Conservation (phyloP, 2,329 filamentous ascomycete genomes). For the Cadophora luteo-olivacea region DNA sequence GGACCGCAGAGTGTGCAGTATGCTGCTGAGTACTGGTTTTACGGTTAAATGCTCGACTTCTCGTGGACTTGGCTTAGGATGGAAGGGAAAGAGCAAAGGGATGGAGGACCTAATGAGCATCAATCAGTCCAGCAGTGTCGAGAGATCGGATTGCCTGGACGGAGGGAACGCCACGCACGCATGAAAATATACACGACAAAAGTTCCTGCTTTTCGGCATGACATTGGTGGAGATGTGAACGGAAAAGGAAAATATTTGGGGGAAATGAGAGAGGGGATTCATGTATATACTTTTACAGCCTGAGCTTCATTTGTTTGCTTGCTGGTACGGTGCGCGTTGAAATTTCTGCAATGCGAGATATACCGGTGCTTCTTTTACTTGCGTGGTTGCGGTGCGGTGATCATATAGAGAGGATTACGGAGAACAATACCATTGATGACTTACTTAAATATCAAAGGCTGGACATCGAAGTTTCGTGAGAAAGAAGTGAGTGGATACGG, state of each 20-base stretch:
- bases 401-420: neutral
- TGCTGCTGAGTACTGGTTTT: conserved; percentile 39
- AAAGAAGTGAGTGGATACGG: neutral
- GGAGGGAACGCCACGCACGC: neutral
- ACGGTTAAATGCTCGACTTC: neutral
- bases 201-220: neutral
- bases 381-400: neutral
- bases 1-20: conserved; percentile 37
- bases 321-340: neutral
- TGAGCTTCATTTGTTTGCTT: conserved; percentile 3
- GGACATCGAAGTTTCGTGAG: neutral
- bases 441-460: neutral
- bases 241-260: neutral
- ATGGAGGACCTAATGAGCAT: neutral
- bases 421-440: neutral
- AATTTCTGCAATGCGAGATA: neutral
- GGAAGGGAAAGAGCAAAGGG: neutral
- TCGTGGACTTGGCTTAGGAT: too few species aligned
- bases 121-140: neutral
- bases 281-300: conserved; percentile 22
- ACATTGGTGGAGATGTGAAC: neutral
- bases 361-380: neutral
- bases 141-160: neutral
- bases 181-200: neutral
- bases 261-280: conserved; percentile 15